phyloP scores from a whole-genome alignment of 2,329 filamentous ascomycete genomes.

The Hymenotorrendiella dingleyae region DNA sequence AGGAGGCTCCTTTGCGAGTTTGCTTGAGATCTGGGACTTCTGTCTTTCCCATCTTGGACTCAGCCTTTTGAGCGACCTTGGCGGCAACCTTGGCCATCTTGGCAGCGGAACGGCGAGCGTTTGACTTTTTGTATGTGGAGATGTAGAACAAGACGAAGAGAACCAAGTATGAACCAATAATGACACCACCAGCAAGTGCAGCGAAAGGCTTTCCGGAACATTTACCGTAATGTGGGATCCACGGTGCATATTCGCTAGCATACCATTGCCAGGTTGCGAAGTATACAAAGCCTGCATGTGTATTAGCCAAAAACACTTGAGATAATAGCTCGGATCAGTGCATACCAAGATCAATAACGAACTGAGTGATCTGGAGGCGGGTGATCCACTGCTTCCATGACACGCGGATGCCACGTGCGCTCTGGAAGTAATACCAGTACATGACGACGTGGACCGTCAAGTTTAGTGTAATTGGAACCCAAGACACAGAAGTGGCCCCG shows the following conservation, averaged over 20 bases:
- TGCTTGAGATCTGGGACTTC: conserved; percentile 14
- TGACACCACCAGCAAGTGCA: conserved; percentile 20
- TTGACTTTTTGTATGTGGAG: conserved; percentile 23
- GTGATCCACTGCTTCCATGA: conserved; percentile 29
- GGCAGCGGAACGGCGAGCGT: conserved; percentile 32
- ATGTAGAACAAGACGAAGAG: conserved; percentile 28
- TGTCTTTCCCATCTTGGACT: conserved; percentile 11
- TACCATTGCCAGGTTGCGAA: conserved; percentile 25
- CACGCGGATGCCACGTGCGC: conserved; percentile 24
- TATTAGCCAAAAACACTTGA: neutral
- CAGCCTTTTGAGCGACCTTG: conserved; percentile 28
- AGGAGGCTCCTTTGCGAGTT: conserved; percentile 9
- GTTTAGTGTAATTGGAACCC: conserved; percentile 28
- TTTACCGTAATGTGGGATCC: conserved; percentile 20
- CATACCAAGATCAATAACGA: conserved; percentile 25
- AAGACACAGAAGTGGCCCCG: conserved; percentile 25
- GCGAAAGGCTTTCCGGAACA: conserved; percentile 25
- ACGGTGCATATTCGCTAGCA: conserved; percentile 18
- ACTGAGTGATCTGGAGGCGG: conserved; percentile 26
- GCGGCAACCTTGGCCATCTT: too few species aligned
- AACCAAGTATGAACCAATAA: conserved; percentile 24
- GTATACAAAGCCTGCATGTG: conserved; percentile 23
- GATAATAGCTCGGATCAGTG: neutral
- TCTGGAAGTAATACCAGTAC: conserved; percentile 31
- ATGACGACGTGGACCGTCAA: conserved; percentile 28